Base-by-base conservation (phyloP, 169 alveolate species). In the Eimeria nieschulzi region DNA sequence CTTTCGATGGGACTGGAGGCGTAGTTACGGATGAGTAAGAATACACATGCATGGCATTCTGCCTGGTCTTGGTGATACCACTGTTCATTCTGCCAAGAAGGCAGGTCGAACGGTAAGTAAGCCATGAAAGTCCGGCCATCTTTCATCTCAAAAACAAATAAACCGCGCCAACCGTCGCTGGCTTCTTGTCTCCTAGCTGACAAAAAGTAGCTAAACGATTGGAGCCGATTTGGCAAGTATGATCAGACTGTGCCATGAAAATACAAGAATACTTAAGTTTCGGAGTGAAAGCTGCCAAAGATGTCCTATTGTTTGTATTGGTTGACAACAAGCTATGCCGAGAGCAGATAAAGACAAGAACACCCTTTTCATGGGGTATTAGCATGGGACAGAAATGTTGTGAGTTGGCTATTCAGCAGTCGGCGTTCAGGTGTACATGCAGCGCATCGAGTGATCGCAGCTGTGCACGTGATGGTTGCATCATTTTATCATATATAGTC, bases 341-440 rank as follows among this genome's bases (percentile, higher is more conserved):
- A 33, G 46, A 33, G 46, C 46, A 33, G 46, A 33, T 33, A 3
- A 33, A 33, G 3, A 33, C 46, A 33, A 33, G 6, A 33, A 33
- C 46, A 33, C 46, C 46, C 3, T 33, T 33, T 33, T 33, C 46
- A 33, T 33, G 46, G 3, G 46, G 46, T 33, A 33, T 33, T 33
- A 5, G 15, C 55, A 0, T 10, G 19, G 7, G 53, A 39, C 26
- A 39, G 26, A 80, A 82, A 13, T 17, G 88, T 82, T 82, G 78
- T 82, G 88, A 59, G 10, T 10, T 61, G 76, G 25, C 56, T 6
- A 82, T 78, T 61, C 63, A 75, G 63, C 88, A 61, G 88, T 68
- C 23, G 76, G 64, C 13, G 25, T 82, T 82, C 88, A 70, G 88
- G 88, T 82, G 88, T 82, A 82, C 88, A 82, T 82, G 88, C 88